A percentile compares a stretch with the other conserved stretches of the same genome.
Evolutionary conservation across 805 yeast species (phyloP).

Genomic region (Hanseniaspora lachancei): DNA sequence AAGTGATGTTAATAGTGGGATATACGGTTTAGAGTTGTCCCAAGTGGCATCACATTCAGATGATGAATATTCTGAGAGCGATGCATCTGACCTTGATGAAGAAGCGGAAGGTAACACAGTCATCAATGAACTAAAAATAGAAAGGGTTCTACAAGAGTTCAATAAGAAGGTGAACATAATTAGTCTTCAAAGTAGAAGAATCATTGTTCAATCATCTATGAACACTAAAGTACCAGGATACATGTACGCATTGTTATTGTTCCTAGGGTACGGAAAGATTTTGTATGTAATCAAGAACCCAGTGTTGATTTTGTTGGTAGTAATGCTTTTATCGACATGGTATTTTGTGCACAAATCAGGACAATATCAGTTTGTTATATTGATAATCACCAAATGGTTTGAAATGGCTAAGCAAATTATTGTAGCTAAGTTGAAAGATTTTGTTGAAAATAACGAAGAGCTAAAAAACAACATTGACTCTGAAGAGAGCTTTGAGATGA

Average conservation of each 20-base stretch:
- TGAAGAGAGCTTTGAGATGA: constrained; percentile 25
- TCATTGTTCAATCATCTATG: constrained; percentile 53
- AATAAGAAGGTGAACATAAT: constrained; percentile 65
- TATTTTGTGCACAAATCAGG: constrained; percentile 60
- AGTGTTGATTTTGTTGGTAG: constrained; percentile 52
- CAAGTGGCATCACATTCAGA: constrained; percentile 40
- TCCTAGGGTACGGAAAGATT: constrained; percentile 92
- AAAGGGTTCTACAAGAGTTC: constrained; percentile 43
- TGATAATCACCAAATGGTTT: constrained; percentile 43
- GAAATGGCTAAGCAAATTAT: constrained; percentile 45
- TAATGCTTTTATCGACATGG: constrained; percentile 41
- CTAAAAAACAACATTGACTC: constrained; percentile 12
- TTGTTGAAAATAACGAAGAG: constrained; percentile 41
- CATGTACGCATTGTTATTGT: constrained; percentile 56
- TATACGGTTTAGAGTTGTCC: constrained; percentile 44
- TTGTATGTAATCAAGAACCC: constrained; percentile 81
- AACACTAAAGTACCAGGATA: constrained; percentile 68
- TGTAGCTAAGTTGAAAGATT: constrained; percentile 44
- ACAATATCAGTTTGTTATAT: constrained; percentile 61
- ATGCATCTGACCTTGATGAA: constrained; percentile 42
- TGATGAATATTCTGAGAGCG: constrained; percentile 30
- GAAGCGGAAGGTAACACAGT: constrained; percentile 33
- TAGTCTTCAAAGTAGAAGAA: constrained; percentile 78
- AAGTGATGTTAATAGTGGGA: constrained; percentile 38
- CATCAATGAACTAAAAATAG: constrained; percentile 44